A percentile compares a stretch with the other conserved stretches of the same genome.
Conservation (phyloP, 495 filamentous ascomycete genomes). For the Hypoxylon subgilvum region DNA sequence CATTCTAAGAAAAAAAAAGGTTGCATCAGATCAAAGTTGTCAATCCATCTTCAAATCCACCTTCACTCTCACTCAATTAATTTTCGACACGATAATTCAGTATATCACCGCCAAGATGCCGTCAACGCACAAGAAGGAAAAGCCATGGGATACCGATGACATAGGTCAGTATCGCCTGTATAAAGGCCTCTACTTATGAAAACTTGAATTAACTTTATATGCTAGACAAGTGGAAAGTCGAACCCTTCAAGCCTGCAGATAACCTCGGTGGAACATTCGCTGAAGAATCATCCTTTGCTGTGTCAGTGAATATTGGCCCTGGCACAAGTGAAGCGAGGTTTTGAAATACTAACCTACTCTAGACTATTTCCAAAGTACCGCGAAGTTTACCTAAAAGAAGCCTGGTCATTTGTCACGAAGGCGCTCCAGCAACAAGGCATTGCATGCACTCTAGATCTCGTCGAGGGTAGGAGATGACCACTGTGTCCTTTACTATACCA, state of each 20-base stretch:
- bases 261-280: constrained; percentile 84
- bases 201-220: neutral
- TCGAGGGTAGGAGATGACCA: constrained; percentile 67
- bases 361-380: constrained; percentile 93
- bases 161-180: constrained; percentile 49
- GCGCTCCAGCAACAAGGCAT: constrained; percentile 81
- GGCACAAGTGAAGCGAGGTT: neutral
- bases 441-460: constrained; percentile 87
- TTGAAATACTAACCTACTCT: neutral
- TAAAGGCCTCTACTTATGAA: neutral
- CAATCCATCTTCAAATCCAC: neutral
- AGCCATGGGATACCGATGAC: constrained; percentile 97
- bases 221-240: constrained; percentile 92
- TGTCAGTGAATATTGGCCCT: constrained; percentile 15
- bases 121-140: constrained; percentile 90
- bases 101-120: constrained; percentile 67
- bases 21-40: constrained; percentile 5
- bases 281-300: constrained; percentile 73
- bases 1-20: constrained; percentile 33
- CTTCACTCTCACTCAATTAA: constrained; percentile 1
- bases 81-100: neutral
- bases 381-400: constrained; percentile 77
- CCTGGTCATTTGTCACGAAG: constrained; percentile 84
- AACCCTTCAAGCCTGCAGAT: constrained; percentile 82
- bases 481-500: neutral